Evolutionary conservation across 139 green algal genomes (phyloP), one percentile per base, ranked within the genome.

Genomic region (Chlamydomonas sphaeroides): DNA sequence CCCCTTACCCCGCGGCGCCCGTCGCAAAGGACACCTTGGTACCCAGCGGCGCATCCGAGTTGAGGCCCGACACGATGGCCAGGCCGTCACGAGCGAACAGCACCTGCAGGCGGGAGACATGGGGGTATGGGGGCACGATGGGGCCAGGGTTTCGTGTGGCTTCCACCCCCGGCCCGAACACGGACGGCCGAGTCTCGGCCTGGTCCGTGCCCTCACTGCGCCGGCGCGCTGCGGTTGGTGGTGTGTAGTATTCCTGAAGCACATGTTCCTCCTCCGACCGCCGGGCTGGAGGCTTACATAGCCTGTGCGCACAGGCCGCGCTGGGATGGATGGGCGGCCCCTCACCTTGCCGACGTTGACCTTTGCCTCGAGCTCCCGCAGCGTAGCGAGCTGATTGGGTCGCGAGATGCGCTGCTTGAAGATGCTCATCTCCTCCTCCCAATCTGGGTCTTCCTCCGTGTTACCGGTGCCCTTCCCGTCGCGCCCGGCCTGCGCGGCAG

Each of bases 341-440:
- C 56, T 6, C 56, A 62, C 56, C 56, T 62, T 62, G 56, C 56
- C 56, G 23, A 62, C 25, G 18, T 21, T 10, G 23, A 28, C 25
- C 56, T 62, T n/a, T 6, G 56, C 56, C 65, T 95, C 93, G 4
- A 96, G 68, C 78, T 96, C 88, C 14, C 94, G 87, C 78, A 97
- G 89, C 4, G 93, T 94, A 30, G 92, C 93, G 25, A 98, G 89
- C 91, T 97, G 93, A 80, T 93, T 96, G 26, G 95, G 93, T 8
- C 83, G 80, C 30, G 91, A 87, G 0, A 89, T 94, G 45, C 95
- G 89, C 84, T 96, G 88, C 61, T 93, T 93, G 87, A 97, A 98
- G 8, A 97, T 92, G 56, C 80, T 91, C 92, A 98, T 96, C 65
- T 98, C 95, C 30, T 86, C 79, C 57, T 96, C 94, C 92, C 93